phyloP scores from a whole-genome alignment of 495 filamentous ascomycete genomes.

The Immersiella caudata region DNA sequence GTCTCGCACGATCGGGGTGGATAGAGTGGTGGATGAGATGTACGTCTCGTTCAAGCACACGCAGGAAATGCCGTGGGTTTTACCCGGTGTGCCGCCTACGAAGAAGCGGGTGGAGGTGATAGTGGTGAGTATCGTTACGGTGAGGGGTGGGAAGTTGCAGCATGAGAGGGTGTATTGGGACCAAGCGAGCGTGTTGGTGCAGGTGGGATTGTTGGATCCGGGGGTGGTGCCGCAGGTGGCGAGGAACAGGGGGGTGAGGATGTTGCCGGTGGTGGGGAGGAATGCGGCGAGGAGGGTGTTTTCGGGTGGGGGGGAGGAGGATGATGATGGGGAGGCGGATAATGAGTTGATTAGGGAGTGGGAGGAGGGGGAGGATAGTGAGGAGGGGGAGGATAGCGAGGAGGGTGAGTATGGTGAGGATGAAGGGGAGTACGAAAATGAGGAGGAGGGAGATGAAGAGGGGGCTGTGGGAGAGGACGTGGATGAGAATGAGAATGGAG shows the following conservation, averaged over 20 bases:
- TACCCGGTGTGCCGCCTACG: conserved; percentile 71
- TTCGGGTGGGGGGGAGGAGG: conserved; percentile 44
- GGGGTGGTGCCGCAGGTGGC: conserved; percentile 50
- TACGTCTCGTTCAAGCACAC: conserved; percentile 61
- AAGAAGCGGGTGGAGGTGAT: conserved; percentile 67
- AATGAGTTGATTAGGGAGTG: conserved; percentile 65
- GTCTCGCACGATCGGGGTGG: conserved; percentile 63
- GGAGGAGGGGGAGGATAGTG: conserved; percentile 31
- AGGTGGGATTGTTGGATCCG: conserved; percentile 72
- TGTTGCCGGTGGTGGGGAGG: conserved; percentile 67
- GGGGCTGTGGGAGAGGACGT: background rate
- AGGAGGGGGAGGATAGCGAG: background rate
- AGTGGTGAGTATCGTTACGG: conserved; percentile 70
- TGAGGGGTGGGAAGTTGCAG: conserved; percentile 70
- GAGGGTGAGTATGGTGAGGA: background rate
- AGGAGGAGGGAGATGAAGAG: background rate
- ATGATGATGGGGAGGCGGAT: conserved; percentile 60
- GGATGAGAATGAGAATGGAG: background rate
- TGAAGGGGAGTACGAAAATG: background rate
- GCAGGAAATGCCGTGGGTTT: conserved; percentile 53
- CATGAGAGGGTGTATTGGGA: conserved; percentile 87
- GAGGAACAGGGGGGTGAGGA: conserved; percentile 45
- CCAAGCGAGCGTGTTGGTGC: conserved; percentile 74
- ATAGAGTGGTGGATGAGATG: conserved; percentile 60
- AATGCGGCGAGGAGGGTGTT: conserved; percentile 66